A percentile compares a stretch with the other conserved stretches of the same genome.
Evolutionary conservation across 1,139 yeast species (phyloP).

Genomic region (Pichia sp.): DNA sequence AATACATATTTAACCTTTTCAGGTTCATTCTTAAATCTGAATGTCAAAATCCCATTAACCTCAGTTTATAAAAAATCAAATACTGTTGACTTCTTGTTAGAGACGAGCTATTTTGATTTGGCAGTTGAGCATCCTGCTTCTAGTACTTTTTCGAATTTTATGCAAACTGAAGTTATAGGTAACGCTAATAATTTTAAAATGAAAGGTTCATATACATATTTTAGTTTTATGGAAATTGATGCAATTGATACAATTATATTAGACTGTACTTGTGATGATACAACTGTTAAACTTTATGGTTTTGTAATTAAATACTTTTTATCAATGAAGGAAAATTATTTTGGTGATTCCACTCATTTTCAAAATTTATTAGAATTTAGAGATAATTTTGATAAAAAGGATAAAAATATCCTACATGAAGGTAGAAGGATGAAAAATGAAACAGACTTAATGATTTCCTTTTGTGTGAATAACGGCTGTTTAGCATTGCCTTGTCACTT

Average conservation of each 20-base stretch:
- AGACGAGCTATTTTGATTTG: slow-evolving; percentile 57
- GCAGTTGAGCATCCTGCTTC: slow-evolving; percentile 79
- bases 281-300: slow-evolving; percentile 72
- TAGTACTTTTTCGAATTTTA: slow-evolving; percentile 77
- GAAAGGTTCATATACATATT: slow-evolving; percentile 62
- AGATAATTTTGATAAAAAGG: slow-evolving; percentile 16
- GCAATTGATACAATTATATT: slow-evolving; percentile 66
- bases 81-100: slow-evolving; percentile 46
- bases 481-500: slow-evolving; percentile 66
- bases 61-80: slow-evolving; percentile 54
- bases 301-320: slow-evolving; percentile 69
- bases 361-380: slow-evolving; percentile 76
- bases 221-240: slow-evolving; percentile 51
- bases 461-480: slow-evolving; percentile 64
- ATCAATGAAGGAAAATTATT: slow-evolving; percentile 79
- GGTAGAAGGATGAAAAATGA: slow-evolving; percentile 48
- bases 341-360: slow-evolving; percentile 81
- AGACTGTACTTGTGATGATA: slow-evolving; percentile 57
- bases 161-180: slow-evolving; percentile 59
- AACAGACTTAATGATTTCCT: slow-evolving; percentile 66
- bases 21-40: slow-evolving; percentile 51
- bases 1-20: slow-evolving; percentile 71
- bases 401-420: slow-evolving; percentile 6
- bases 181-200: slow-evolving; percentile 55
- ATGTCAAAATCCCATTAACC: slow-evolving; percentile 52